phyloP scores from a whole-genome alignment of 2,329 filamentous ascomycete species.

The Fusarium sulawesiense region DNA sequence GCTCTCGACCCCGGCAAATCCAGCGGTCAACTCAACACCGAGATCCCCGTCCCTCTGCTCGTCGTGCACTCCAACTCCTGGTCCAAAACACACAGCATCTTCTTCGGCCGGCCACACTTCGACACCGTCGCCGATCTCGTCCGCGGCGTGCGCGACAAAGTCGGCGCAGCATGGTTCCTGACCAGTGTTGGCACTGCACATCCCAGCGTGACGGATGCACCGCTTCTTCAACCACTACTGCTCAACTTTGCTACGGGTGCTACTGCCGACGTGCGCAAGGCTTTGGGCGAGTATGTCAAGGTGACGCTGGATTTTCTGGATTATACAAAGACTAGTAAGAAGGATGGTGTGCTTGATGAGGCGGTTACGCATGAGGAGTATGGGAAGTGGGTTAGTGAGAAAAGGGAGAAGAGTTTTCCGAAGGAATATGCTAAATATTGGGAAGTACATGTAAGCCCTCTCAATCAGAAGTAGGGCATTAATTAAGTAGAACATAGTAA shows the following conservation, averaged over 20 bases:
- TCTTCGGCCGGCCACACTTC: conserved; percentile 74
- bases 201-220: conserved; percentile 74
- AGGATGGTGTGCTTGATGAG: conserved; percentile 61
- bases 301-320: conserved; percentile 68
- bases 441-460: conserved; percentile 57
- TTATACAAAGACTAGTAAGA: conserved; percentile 57
- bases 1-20: conserved; percentile 74
- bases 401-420: conserved; percentile 49
- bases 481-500: neutral
- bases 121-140: conserved; percentile 70
- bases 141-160: conserved; percentile 56
- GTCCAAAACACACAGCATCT: conserved; percentile 66
- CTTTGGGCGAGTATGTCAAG: conserved; percentile 69
- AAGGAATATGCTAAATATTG: conserved; percentile 53
- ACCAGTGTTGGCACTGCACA: conserved; percentile 68
- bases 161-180: conserved; percentile 64
- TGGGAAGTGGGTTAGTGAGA: conserved; percentile 54
- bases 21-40: conserved; percentile 69
- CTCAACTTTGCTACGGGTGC: conserved; percentile 72
- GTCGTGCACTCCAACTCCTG: conserved; percentile 74
- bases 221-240: conserved; percentile 70
- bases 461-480: conserved; percentile 12
- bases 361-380: conserved; percentile 58
- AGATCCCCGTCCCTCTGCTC: conserved; percentile 68
- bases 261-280: conserved; percentile 66